Conservation (phyloP, 2,329 filamentous ascomycete species). For the Elsinoe necatrix region DNA sequence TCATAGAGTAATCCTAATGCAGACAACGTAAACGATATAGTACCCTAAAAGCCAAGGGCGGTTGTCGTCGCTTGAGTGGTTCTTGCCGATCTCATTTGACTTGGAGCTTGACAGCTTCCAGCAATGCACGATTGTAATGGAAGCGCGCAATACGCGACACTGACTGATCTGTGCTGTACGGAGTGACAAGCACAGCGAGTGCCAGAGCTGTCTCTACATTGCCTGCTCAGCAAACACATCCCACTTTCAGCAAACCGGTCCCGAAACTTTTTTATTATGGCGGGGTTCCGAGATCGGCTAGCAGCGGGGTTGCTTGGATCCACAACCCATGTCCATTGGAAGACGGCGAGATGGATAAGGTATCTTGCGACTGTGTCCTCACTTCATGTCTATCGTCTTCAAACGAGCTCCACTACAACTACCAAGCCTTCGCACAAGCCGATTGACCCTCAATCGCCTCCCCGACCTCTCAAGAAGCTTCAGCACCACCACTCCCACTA, state of each 20-base stretch:
- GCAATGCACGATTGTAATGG: no score
- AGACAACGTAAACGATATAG: not conserved
- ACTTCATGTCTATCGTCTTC: conserved; percentile 9
- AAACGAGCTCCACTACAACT: conserved; percentile 3
- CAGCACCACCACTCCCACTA: conserved; percentile 13
- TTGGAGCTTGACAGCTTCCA: not conserved
- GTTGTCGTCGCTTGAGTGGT: not conserved
- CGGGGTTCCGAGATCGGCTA: conserved; percentile 13
- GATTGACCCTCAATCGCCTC: not conserved
- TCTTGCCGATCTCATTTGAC: not conserved
- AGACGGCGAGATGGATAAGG: not conserved
- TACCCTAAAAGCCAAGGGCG: not conserved
- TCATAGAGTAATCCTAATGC: conserved; percentile 5
- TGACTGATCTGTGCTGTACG: no score
- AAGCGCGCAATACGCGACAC: no score
- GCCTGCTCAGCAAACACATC: not conserved
- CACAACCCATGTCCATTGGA: conserved; percentile 1
- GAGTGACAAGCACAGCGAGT: no score
- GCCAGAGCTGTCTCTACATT: not conserved
- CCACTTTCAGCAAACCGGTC: conserved; percentile 2
- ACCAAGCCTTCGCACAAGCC: not conserved
- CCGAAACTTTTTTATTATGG: not conserved
- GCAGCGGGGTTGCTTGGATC: conserved; percentile 4
- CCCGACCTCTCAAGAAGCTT: not conserved
- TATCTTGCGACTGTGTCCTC: not conserved